Percentiles rank a stretch among this genome's conserved stretches.
These are phyloP conservation scores for Centella asiatica DNA, from an alignment of 129 eudicot genomes.

Conservation along the genomic window DNA sequence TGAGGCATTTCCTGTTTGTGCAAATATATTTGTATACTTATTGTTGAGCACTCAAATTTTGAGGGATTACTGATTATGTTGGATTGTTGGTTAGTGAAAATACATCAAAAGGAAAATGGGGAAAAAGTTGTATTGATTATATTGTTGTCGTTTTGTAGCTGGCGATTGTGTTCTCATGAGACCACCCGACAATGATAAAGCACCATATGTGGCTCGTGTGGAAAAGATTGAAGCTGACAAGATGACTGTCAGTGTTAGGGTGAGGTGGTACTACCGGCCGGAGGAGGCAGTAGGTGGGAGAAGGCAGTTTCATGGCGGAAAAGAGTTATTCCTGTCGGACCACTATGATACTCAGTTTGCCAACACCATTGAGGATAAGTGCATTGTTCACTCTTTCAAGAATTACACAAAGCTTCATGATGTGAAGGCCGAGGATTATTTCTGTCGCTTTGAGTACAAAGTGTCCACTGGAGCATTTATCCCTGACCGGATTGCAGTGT, in stretches of 20 bases:
- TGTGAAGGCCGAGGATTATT: conserved; percentile 68
- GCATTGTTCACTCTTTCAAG: conserved; percentile 61
- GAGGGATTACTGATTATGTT: too few species aligned
- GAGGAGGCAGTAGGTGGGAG: conserved; percentile 71
- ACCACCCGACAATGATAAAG: conserved; percentile 33
- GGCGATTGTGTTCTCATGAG: conserved; percentile 68
- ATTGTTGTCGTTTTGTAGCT: conserved; percentile 23
- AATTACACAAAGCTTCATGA: conserved; percentile 58
- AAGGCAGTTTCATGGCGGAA: conserved; percentile 55
- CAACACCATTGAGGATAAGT: conserved; percentile 53
- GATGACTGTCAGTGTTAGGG: conserved; percentile 43
- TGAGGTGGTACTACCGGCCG: conserved; percentile 67
- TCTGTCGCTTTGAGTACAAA: conserved; percentile 58
- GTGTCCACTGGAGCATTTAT: conserved; percentile 58
- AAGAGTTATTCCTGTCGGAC: conserved; percentile 61
- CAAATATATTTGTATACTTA: background rate
- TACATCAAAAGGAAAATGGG: background rate
- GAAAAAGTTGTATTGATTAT: background rate
- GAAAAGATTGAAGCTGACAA: conserved; percentile 57
- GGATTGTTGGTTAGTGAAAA: background rate
- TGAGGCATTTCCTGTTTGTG: background rate
- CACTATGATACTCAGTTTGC: conserved; percentile 64
- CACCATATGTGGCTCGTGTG: conserved; percentile 66
- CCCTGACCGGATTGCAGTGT: conserved; percentile 69
- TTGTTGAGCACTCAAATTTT: too few species aligned